phyloP scores from a whole-genome alignment of 2,329 filamentous ascomycete genomes.

The Chaetomiaceae sp. region DNA sequence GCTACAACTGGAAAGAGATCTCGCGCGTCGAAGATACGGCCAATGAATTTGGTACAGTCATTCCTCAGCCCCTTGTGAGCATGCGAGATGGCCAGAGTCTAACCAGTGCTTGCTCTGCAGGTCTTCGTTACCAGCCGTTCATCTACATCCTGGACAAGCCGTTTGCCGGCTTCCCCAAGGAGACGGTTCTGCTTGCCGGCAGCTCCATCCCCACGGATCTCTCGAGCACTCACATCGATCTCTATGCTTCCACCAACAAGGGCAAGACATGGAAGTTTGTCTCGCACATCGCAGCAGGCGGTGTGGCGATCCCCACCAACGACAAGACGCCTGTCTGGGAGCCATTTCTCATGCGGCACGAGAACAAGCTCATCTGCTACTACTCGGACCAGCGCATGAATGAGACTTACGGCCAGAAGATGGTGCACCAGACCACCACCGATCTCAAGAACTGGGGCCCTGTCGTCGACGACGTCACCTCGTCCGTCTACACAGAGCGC shows the following conservation, averaged over 20 bases:
- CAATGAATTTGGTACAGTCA: conserved; percentile 52
- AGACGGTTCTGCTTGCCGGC: conserved; percentile 61
- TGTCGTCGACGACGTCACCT: conserved; percentile 59
- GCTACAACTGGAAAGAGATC: conserved; percentile 59
- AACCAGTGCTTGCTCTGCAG: neutral
- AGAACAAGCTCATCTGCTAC: conserved; percentile 59
- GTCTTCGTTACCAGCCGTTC: conserved; percentile 63
- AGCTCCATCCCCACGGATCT: conserved; percentile 51
- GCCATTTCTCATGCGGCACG: conserved; percentile 58
- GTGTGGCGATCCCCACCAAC: conserved; percentile 58
- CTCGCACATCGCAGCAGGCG: conserved; percentile 60
- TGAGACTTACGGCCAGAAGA: conserved; percentile 61
- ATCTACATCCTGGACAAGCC: conserved; percentile 58
- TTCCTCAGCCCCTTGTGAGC: too few relatives aligned
- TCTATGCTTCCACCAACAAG: conserved; percentile 61
- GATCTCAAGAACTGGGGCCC: conserved; percentile 60
- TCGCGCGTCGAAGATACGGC: conserved; percentile 59
- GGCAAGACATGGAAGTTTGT: conserved; percentile 64
- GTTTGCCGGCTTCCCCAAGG: conserved; percentile 55
- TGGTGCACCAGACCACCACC: conserved; percentile 58
- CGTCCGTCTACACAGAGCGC: conserved; percentile 57
- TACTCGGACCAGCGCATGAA: conserved; percentile 66
- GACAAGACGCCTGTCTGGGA: conserved; percentile 69
- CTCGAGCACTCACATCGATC: conserved; percentile 58
- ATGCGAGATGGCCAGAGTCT: too few relatives aligned